Evolutionary conservation across 768 basidiomycete species (phyloP).

Genomic region (Boletus sp.): DNA sequence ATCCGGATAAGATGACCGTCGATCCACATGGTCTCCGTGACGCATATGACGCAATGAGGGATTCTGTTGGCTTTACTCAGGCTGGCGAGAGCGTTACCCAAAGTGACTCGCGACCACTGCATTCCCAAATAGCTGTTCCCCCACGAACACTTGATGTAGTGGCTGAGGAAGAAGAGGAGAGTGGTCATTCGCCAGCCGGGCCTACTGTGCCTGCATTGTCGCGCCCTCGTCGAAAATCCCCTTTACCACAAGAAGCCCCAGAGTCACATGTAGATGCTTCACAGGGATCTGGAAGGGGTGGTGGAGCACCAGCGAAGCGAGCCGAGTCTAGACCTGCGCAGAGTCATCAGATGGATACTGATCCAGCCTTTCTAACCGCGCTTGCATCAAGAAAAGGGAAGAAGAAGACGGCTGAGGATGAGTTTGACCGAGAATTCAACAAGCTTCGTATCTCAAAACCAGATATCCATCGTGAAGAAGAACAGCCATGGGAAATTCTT

Average conservation of each 20-base stretch:
- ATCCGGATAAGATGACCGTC: constrained; percentile 43
- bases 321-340: constrained; percentile 3
- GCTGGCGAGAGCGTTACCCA: constrained; percentile 26
- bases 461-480: constrained; percentile 45
- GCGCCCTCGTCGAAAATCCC: neutral
- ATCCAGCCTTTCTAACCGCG: constrained; percentile 65
- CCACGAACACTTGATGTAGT: constrained; percentile 32
- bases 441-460: constrained; percentile 69
- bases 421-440: constrained; percentile 78
- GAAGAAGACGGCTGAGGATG: constrained; percentile 57
- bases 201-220: neutral
- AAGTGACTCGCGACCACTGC: constrained; percentile 17
- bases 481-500: constrained; percentile 54
- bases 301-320: constrained; percentile 5
- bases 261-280: neutral
- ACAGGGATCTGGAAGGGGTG: constrained; percentile 27
- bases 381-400: constrained; percentile 69
- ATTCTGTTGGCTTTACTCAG: constrained; percentile 13
- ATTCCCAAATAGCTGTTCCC: neutral
- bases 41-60: constrained; percentile 8
- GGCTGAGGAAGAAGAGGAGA: constrained; percentile 59
- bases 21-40: constrained; percentile 18
- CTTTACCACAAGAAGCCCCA: neutral
- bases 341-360: constrained; percentile 44
- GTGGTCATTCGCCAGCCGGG: constrained; percentile 9